Percentiles rank a stretch among this genome's conserved stretches.
Conservation (phyloP, 495 filamentous ascomycete genomes). For the Penicillium cataractarum region DNA sequence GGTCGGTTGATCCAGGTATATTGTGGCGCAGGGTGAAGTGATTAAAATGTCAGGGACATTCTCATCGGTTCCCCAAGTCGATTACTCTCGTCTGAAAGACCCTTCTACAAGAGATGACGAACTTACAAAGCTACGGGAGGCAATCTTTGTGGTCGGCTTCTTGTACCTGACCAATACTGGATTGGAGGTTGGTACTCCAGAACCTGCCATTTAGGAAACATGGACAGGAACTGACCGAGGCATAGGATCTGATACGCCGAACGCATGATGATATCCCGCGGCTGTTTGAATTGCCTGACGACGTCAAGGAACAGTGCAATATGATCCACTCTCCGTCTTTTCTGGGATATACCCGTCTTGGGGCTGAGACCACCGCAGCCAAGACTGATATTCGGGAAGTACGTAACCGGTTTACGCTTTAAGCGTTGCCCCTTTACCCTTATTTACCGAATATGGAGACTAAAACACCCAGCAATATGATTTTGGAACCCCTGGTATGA, state of each 20-base stretch:
- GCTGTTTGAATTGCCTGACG: constrained; percentile 79
- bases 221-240: neutral
- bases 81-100: constrained; percentile 67
- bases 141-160: constrained; percentile 89
- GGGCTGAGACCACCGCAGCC: constrained; percentile 50
- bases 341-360: constrained; percentile 53
- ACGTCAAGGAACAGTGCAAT: constrained; percentile 78
- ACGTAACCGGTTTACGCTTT: neutral
- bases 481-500: constrained; percentile 44
- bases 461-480: constrained; percentile 42
- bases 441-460: neutral
- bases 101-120: constrained; percentile 73
- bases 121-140: constrained; percentile 70
- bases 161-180: constrained; percentile 89
- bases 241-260: constrained; percentile 63
- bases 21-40: neutral
- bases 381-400: constrained; percentile 49
- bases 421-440: neutral
- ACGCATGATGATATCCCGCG: constrained; percentile 71
- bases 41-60: constrained; percentile 52
- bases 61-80: constrained; percentile 73
- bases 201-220: no score
- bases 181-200: constrained; percentile 61
- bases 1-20: neutral
- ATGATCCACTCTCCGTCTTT: constrained; percentile 80